A percentile compares a stretch with the other conserved stretches of the same genome.
phyloP scores from a whole-genome alignment of 2,329 filamentous ascomycete genomes.

The Stemphylium beticola region DNA sequence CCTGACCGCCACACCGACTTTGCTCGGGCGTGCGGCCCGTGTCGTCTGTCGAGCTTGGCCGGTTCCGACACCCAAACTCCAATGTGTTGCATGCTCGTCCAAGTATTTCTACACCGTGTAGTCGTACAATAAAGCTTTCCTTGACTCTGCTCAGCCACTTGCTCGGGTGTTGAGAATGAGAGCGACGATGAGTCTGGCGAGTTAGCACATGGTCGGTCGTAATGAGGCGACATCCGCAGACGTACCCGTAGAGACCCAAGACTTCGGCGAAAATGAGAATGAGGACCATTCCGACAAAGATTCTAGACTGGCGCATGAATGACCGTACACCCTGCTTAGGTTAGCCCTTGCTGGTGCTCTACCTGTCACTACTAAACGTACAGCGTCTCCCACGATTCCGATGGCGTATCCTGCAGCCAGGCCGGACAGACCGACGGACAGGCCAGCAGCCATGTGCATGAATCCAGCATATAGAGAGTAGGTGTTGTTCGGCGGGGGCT shows the following conservation, averaged over 20 bases:
- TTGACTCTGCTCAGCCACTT: constrained; percentile 56
- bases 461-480: constrained; percentile 93
- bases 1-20: constrained; percentile 2
- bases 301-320: constrained; percentile 94
- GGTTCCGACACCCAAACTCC: constrained; percentile 26
- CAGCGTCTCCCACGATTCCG: constrained; percentile 91
- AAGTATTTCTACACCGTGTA: constrained; percentile 32
- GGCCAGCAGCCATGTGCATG: constrained; percentile 88
- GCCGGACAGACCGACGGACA: constrained; percentile 69
- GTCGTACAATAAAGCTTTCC: constrained; percentile 33
- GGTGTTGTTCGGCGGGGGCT: constrained; percentile 67
- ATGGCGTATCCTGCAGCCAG: constrained; percentile 68
- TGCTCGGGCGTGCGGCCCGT: constrained; percentile 17
- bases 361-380: constrained; percentile 46
- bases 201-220: constrained; percentile 21
- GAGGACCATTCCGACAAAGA: constrained; percentile 98
- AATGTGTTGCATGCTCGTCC: constrained; percentile 28
- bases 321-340: constrained; percentile 73
- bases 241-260: constrained; percentile 92
- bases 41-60: not conserved
- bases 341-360: constrained; percentile 21
- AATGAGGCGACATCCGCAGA: not conserved
- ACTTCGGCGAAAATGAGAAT: constrained; percentile 99
- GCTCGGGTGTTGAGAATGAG: constrained; percentile 91
- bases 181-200: constrained; percentile 80